Percentiles rank a stretch among this genome's conserved stretches.
These are phyloP conservation scores for Botrytis cinerea DNA, from an alignment of 2,329 filamentous ascomycete genomes.

Conservation along the genomic window DNA sequence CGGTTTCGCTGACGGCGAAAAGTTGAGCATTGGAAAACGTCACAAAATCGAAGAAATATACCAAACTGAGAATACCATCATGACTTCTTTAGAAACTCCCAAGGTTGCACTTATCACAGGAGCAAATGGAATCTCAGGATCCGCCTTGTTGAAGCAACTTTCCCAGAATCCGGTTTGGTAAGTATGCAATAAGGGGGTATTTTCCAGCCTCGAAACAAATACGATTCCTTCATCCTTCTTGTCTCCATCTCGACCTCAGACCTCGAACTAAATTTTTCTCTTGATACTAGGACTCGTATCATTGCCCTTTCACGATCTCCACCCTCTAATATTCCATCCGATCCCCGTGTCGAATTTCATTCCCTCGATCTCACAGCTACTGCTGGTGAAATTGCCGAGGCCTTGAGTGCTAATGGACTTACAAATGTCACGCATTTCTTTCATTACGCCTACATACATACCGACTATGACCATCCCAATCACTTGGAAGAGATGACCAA, in stretches of 20 bases:
- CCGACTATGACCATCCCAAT: neutral
- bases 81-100: neutral
- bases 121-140: constrained; percentile 13
- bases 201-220: neutral
- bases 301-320: constrained; percentile 7
- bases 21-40: neutral
- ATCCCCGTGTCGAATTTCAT: neutral
- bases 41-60: neutral
- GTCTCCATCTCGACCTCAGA: no score
- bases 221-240: neutral
- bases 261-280: neutral
- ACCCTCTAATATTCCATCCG: neutral
- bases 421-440: constrained; percentile 20
- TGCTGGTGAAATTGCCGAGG: neutral
- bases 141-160: constrained; percentile 16
- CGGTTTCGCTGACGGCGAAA: neutral
- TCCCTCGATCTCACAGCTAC: constrained; percentile 6
- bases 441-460: constrained; percentile 18
- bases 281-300: neutral
- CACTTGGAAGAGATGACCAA: neutral
- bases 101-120: constrained; percentile 20
- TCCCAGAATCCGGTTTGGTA: constrained; percentile 2
- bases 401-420: neutral
- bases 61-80: neutral
- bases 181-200: neutral